Evolutionary conservation across 345 rosid genomes (phyloP).

Genomic region (Fremontodendron californicum): DNA sequence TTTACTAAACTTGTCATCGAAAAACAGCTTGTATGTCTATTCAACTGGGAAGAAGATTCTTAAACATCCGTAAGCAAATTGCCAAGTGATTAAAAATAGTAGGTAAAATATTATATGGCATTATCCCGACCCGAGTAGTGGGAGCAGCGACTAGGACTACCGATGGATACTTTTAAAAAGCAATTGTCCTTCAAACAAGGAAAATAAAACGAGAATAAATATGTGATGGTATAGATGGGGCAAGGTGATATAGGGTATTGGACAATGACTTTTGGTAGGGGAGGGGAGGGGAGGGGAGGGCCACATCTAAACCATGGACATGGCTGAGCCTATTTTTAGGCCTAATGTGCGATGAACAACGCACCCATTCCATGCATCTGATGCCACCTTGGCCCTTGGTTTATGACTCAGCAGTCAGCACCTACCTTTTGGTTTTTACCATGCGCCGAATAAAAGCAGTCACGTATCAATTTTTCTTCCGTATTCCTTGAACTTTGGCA

Average conservation of each 20-base stretch:
- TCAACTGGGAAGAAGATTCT: background rate
- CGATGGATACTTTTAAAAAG: background rate
- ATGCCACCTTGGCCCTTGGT: background rate
- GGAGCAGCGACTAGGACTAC: background rate
- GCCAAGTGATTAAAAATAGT: background rate
- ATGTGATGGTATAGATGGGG: background rate
- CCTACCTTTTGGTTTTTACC: background rate
- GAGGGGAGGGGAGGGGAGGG: background rate
- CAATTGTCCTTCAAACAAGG: background rate
- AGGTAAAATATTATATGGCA: background rate
- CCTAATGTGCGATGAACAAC: background rate
- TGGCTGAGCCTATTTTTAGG: background rate
- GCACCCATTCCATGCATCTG: background rate
- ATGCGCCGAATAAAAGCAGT: background rate
- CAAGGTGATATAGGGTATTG: background rate
- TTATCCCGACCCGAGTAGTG: background rate
- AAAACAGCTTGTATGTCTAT: background rate
- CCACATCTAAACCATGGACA: background rate
- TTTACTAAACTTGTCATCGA: background rate
- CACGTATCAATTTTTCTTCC: background rate
- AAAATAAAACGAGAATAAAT: background rate
- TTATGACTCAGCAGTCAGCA: background rate
- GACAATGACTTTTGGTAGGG: background rate
- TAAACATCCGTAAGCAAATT: background rate
- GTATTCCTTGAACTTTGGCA: background rate